phyloP scores from a whole-genome alignment of 192 early-diverging fungal genomes.

The Mortierella claussenii region DNA sequence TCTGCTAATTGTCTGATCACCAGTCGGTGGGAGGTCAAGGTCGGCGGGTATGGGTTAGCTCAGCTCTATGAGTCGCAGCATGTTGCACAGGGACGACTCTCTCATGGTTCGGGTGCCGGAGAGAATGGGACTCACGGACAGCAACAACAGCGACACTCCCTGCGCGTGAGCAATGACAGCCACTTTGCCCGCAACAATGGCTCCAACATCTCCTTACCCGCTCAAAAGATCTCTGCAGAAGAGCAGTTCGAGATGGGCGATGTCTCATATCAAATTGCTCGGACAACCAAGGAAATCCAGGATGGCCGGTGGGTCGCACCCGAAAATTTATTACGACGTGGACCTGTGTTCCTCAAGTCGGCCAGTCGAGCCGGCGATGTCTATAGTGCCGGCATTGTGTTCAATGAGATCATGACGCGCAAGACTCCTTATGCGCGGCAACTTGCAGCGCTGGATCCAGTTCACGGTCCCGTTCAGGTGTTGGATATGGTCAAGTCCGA shows the following conservation, averaged over 20 bases:
- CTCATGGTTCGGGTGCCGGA: not conserved
- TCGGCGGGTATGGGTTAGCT: constrained; percentile 53
- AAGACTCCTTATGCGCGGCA: constrained; percentile 51
- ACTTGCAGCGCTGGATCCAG: constrained; percentile 4
- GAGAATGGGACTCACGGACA: not conserved
- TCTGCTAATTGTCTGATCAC: constrained; percentile 55
- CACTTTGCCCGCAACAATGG: constrained; percentile 3
- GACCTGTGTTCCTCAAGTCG: constrained; percentile 6
- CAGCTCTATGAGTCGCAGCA: constrained; percentile 38
- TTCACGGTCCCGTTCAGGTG: constrained; percentile 3
- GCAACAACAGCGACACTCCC: constrained; percentile 7
- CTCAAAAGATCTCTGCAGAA: constrained; percentile 1
- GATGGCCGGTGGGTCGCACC: constrained; percentile 42
- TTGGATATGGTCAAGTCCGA: constrained; percentile 40
- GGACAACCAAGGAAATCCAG: constrained; percentile 18
- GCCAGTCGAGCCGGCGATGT: constrained; percentile 20
- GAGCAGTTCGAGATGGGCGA: constrained; percentile 15
- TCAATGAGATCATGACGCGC: constrained; percentile 60
- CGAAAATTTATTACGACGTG: constrained; percentile 24
- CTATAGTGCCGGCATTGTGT: constrained; percentile 54
- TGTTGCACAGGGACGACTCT: constrained; percentile 7
- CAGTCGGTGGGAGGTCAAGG: constrained; percentile 59
- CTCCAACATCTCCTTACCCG: constrained; percentile 13
- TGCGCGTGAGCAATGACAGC: constrained; percentile 19
- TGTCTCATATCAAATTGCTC: constrained; percentile 3